Evolutionary conservation across 73 alveolate genomes (phyloP), one percentile per base, ranked within the genome.

Genomic region (Paramecium sexaurelia): DNA sequence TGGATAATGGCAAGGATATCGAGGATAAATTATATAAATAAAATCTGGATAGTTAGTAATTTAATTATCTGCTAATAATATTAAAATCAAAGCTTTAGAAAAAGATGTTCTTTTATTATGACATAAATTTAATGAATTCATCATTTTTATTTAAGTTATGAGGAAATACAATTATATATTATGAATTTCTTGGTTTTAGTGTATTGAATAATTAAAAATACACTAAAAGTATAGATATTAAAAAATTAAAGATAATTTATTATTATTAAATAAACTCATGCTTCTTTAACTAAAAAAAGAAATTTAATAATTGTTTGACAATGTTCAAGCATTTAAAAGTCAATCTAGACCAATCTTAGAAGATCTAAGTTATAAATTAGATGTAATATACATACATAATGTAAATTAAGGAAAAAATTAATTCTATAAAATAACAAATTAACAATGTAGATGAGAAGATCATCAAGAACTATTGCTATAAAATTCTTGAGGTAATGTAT

Each of bases 1-100:
- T 9, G 90, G 90, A 9, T 7, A 78, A 78, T 78, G 90, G 90
- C 15, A 41, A 24, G 90, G 90, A 45, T 78, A 78, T 43, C 27
- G 73, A 2, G 87, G 87, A 73, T 19, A 73, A 39, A 73, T 73
- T 33, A 10, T 73, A 3, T 2, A 73, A 20, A 73, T 39, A n/a
- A 39, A 36, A 73, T 15, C 22, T 33, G 56, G 36, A 1, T 36
- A 73, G 1, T 73, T 73, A 33, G 35, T 36, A 3, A 20, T 73
- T 36, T 3, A 73, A 73, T 39, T 73, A n/a, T 9, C 22, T 27
- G 57, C 66, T 13, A 73, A 33, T 26, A 61, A 26, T 32, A 10
- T 13, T 1, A 22, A 61, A 24, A 20, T 61, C 22, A 61, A 29
- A 13, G 83, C 17, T 24, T 22, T 19, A 0, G 83, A 61, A 61